Percentiles rank a stretch among this genome's conserved stretches.
These are phyloP conservation scores for Phytophthora tentaculata DNA, from an alignment of 352 stramenopile species.

Conservation along the genomic window DNA sequence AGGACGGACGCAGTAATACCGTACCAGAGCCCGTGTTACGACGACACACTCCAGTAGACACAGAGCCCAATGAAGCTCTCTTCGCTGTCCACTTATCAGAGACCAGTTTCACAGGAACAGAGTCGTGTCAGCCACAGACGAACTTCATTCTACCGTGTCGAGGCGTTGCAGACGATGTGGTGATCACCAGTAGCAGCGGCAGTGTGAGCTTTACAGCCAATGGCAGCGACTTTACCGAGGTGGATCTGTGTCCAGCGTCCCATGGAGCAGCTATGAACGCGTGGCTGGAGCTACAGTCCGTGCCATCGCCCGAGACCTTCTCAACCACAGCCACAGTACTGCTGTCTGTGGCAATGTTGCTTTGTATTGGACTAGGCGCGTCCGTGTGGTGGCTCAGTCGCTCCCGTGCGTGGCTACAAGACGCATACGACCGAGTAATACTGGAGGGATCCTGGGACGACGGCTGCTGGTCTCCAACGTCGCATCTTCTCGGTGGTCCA, in stretches of 20 bases:
- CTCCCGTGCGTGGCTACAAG: conserved; percentile 45
- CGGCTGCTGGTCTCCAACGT: conserved; percentile 41
- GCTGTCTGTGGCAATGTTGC: conserved; percentile 43
- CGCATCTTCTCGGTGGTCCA: conserved; percentile 39
- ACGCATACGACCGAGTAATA: conserved; percentile 40
- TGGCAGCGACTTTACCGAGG: conserved; percentile 39
- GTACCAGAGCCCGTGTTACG: conserved; percentile 60
- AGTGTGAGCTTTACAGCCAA: conserved; percentile 21
- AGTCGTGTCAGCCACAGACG: conserved; percentile 54
- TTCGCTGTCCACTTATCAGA: conserved; percentile 72
- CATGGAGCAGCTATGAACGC: conserved; percentile 54
- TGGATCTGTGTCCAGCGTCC: conserved; percentile 48
- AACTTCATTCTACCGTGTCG: conserved; percentile 77
- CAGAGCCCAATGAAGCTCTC: conserved; percentile 31
- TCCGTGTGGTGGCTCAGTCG: conserved; percentile 65
- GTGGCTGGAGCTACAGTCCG: conserved; percentile 56
- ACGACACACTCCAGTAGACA: conserved; percentile 42
- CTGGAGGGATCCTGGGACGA: conserved; percentile 40
- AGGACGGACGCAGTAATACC: conserved; percentile 60
- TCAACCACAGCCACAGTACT: conserved; percentile 62
- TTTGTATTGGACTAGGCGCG: conserved; percentile 42
- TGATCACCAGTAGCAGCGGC: conserved; percentile 20
- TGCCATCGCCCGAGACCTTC: conserved; percentile 48
- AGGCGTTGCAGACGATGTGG: conserved; percentile 40
- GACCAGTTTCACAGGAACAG: conserved; percentile 45